These are phyloP conservation scores for Trametes elegans DNA, from an alignment of 768 basidiomycete genomes.

Conservation along the genomic window DNA sequence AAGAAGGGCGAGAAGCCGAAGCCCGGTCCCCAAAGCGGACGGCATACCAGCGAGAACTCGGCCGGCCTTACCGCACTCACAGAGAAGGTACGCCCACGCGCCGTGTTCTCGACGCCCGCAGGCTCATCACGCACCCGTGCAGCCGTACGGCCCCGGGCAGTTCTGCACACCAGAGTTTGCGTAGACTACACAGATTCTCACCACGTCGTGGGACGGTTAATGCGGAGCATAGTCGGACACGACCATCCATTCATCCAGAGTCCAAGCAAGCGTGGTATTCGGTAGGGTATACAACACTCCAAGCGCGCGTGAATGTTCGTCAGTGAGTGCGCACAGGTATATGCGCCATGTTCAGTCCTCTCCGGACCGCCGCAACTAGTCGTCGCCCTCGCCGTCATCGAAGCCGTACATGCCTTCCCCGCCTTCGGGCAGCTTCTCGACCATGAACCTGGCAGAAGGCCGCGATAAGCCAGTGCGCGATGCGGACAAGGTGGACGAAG, in stretches of 20 bases:
- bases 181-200: constrained; percentile 26
- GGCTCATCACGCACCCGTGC: too few relatives aligned
- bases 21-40: constrained; percentile 89
- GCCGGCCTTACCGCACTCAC: constrained; percentile 82
- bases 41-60: constrained; percentile 90
- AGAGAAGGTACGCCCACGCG: constrained; percentile 52
- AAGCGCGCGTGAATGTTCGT: constrained; percentile 3
- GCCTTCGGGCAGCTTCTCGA: constrained; percentile 68
- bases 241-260: background rate
- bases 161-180: constrained; percentile 81
- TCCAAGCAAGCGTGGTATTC: background rate
- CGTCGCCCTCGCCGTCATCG: constrained; percentile 82
- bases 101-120: too few relatives aligned
- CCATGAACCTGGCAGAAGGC: constrained; percentile 58
- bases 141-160: constrained; percentile 96
- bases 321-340: background rate
- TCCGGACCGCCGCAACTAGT: too few relatives aligned
- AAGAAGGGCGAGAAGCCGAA: constrained; percentile 82
- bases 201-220: background rate
- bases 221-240: background rate
- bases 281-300: background rate
- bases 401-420: constrained; percentile 70
- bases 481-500: background rate
- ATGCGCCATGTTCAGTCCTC: too few relatives aligned
- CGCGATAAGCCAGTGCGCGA: constrained; percentile 7